Conservation (phyloP, 2,329 filamentous ascomycete species). For the Cylindrodendrum hubeiense region DNA sequence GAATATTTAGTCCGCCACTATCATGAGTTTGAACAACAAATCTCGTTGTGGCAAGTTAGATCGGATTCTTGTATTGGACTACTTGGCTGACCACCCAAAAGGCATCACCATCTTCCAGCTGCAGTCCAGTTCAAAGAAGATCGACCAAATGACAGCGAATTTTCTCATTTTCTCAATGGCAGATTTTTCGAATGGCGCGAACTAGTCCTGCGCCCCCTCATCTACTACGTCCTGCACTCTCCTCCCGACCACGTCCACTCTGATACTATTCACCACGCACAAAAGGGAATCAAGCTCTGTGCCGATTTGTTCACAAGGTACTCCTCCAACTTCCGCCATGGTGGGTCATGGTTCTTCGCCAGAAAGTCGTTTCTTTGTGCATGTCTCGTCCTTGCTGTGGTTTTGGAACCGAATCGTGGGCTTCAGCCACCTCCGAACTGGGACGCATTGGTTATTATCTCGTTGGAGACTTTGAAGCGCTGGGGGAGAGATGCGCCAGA, state of each 20-base stretch:
- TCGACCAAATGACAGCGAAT: slow-evolving; percentile 13
- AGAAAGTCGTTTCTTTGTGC: slow-evolving; percentile 18
- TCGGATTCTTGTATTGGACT: background rate
- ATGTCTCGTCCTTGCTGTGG: slow-evolving; percentile 15
- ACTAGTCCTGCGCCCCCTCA: slow-evolving; percentile 21
- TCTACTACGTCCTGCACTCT: slow-evolving; percentile 24
- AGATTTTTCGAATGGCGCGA: slow-evolving; percentile 26
- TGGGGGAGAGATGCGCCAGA: slow-evolving; percentile 17
- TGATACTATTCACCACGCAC: slow-evolving; percentile 11
- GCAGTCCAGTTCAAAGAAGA: slow-evolving; percentile 19
- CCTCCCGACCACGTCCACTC: background rate
- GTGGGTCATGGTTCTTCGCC: slow-evolving; percentile 23
- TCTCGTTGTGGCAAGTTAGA: slow-evolving; percentile 15
- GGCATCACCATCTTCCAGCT: slow-evolving; percentile 19
- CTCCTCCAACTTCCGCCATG: slow-evolving; percentile 14
- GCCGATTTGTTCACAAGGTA: slow-evolving; percentile 2
- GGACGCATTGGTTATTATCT: background rate
- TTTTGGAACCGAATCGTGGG: slow-evolving; percentile 1
- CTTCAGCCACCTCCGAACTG: slow-evolving; percentile 14
- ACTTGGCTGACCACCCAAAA: background rate
- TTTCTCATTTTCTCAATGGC: slow-evolving; percentile 20
- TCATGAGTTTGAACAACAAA: slow-evolving; percentile 26
- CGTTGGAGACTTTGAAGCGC: background rate
- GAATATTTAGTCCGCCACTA: slow-evolving; percentile 18
- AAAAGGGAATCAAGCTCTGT: slow-evolving; percentile 21